Conservation (phyloP, 441 rosid genomes). For the Populus trichocarpa region DNA sequence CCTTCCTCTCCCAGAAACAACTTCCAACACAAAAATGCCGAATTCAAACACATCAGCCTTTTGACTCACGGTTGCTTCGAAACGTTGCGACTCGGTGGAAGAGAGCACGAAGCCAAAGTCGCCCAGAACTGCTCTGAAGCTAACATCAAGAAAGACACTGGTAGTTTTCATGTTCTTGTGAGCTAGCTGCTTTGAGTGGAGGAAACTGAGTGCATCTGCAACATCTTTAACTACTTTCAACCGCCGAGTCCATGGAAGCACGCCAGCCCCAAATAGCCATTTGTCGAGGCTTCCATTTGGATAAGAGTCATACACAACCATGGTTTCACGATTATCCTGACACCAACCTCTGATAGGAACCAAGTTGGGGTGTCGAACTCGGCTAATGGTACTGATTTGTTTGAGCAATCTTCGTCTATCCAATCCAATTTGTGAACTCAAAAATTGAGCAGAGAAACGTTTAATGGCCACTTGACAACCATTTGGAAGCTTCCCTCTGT, state of each 20-base stretch:
- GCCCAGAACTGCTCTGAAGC: conserved; percentile 43
- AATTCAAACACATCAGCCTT: conserved; percentile 45
- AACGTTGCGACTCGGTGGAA: conserved; percentile 21
- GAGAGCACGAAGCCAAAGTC: conserved; percentile 44
- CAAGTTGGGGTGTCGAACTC: conserved; percentile 41
- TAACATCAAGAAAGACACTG: conserved; percentile 44
- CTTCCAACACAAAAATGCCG: conserved; percentile 43
- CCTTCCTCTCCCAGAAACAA: conserved; percentile 41
- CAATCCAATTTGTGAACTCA: conserved; percentile 30
- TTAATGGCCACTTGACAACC: conserved; percentile 41
- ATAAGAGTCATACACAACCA: conserved; percentile 40
- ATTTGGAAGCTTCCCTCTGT: conserved; percentile 41
- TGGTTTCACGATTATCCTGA: conserved; percentile 32
- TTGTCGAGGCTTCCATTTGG: conserved; percentile 44
- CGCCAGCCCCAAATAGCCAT: conserved; percentile 46
- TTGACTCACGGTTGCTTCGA: conserved; percentile 36
- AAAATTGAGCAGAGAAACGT: conserved; percentile 33
- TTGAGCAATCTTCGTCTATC: conserved; percentile 35
- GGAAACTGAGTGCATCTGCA: conserved; percentile 37
- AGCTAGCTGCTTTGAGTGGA: conserved; percentile 35
- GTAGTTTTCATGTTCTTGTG: conserved; percentile 49
- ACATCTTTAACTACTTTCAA: conserved; percentile 36
- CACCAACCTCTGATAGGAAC: conserved; percentile 53
- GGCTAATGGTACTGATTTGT: conserved; percentile 36
- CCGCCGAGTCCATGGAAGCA: conserved; percentile 47